phyloP scores from a whole-genome alignment of 495 filamentous ascomycete genomes.

The Clohesyomyces aquaticus region DNA sequence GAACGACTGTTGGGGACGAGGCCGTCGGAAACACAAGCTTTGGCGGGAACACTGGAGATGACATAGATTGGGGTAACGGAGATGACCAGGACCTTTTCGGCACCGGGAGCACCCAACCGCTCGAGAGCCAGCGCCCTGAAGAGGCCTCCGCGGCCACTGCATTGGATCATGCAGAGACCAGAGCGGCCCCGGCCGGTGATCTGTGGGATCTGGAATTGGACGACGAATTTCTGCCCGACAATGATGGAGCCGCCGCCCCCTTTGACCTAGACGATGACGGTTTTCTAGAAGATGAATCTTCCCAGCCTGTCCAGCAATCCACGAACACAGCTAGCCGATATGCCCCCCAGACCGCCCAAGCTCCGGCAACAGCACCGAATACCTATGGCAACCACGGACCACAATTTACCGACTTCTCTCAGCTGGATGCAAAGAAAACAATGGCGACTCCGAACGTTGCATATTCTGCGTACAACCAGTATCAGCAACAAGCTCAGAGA shows the following conservation, averaged over 20 bases:
- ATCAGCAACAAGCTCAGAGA: slow-evolving; percentile 51
- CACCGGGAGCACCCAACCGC: neutral
- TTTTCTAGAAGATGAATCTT: slow-evolving; percentile 62
- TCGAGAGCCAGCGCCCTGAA: neutral
- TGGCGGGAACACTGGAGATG: slow-evolving; percentile 30
- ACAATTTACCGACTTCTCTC: slow-evolving; percentile 42
- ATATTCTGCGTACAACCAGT: slow-evolving; percentile 40
- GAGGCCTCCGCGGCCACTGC: neutral
- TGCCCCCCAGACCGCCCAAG: slow-evolving; percentile 23
- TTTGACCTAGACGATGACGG: slow-evolving; percentile 74
- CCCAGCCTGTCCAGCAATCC: slow-evolving; percentile 11
- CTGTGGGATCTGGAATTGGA: slow-evolving; percentile 84
- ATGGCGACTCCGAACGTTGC: slow-evolving; percentile 9
- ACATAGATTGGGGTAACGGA: slow-evolving; percentile 38
- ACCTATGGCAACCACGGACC: slow-evolving; percentile 28
- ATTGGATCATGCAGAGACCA: slow-evolving; percentile 3
- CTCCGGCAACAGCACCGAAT: slow-evolving; percentile 18
- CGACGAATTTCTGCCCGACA: slow-evolving; percentile 75
- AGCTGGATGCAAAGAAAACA: slow-evolving; percentile 26
- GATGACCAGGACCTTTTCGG: slow-evolving; percentile 35
- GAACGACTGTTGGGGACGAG: slow-evolving; percentile 25
- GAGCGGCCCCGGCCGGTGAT: slow-evolving; percentile 63
- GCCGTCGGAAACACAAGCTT: slow-evolving; percentile 20
- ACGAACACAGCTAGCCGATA: slow-evolving; percentile 23
- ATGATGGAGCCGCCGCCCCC: slow-evolving; percentile 58